Conservation (phyloP, 2,329 filamentous ascomycete species). For the Malbranchea cinnamomea region DNA sequence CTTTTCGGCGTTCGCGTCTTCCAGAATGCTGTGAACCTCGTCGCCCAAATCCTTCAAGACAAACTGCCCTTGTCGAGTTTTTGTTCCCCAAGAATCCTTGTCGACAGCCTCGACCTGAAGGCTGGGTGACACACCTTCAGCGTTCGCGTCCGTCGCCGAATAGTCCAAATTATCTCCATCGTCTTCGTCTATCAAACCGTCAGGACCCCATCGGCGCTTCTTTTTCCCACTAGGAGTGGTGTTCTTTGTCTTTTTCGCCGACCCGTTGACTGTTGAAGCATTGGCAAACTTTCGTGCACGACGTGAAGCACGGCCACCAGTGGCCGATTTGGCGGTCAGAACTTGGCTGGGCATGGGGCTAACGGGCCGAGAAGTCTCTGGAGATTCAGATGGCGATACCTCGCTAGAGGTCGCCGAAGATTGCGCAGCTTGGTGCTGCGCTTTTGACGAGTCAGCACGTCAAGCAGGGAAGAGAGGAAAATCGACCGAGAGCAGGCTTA, state of each 20-base stretch:
- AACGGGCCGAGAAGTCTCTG: constrained; percentile 61
- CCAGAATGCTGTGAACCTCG: constrained; percentile 79
- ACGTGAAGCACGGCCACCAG: constrained; percentile 62
- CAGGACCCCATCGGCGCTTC: constrained; percentile 81
- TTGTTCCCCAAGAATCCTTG: constrained; percentile 68
- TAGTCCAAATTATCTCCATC: constrained; percentile 75
- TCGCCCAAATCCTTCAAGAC: constrained; percentile 86
- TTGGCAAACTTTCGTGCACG: constrained; percentile 58
- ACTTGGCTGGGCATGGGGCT: constrained; percentile 52
- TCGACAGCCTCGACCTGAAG: constrained; percentile 59
- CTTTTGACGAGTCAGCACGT: constrained; percentile 17
- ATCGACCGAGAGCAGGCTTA: constrained; percentile 12
- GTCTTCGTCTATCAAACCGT: constrained; percentile 74
- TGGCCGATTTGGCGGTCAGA: constrained; percentile 39
- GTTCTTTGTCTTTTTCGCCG: constrained; percentile 42
- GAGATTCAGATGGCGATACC: constrained; percentile 53
- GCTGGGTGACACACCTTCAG: constrained; percentile 34
- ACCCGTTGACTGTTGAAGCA: constrained; percentile 45
- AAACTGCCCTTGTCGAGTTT: constrained; percentile 78
- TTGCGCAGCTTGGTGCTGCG: constrained; percentile 31
- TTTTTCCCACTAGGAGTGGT: constrained; percentile 53
- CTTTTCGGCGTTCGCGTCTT: constrained; percentile 57
- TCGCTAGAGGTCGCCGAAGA: constrained; percentile 42
- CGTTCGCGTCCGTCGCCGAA: constrained; percentile 46
- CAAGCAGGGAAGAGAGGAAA: background rate